These are phyloP conservation scores for Lentinula detonsa DNA, from an alignment of 768 basidiomycete genomes.

Conservation along the genomic window DNA sequence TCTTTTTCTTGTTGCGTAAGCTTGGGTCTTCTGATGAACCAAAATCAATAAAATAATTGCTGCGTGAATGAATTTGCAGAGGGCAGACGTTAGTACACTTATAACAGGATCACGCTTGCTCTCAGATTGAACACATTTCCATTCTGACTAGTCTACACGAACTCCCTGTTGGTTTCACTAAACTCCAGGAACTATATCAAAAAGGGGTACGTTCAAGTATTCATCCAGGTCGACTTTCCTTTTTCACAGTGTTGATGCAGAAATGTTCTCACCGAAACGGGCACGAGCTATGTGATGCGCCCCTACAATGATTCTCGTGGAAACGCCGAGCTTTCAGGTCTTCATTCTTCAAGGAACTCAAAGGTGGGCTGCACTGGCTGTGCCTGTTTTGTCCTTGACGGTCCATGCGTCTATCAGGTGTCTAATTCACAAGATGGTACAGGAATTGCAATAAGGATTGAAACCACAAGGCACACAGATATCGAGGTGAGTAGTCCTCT, in stretches of 20 bases:
- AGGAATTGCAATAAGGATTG: background rate
- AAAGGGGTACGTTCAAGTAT: background rate
- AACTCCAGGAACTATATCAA: slow-evolving; percentile 1
- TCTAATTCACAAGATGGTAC: background rate
- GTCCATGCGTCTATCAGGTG: background rate
- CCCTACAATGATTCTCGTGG: background rate
- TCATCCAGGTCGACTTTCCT: background rate
- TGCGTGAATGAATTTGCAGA: background rate
- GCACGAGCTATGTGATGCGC: background rate
- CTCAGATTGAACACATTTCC: background rate
- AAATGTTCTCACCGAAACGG: background rate
- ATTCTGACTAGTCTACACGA: slow-evolving; percentile 1
- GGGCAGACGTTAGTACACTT: background rate
- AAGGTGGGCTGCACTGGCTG: background rate
- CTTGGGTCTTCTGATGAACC: background rate
- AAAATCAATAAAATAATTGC: background rate
- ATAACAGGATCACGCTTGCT: background rate
- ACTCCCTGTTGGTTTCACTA: slow-evolving; percentile 1
- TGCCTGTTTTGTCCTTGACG: background rate
- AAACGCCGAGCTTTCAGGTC: background rate
- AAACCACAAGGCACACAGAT: background rate
- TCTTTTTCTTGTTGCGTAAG: slow-evolving; percentile 4
- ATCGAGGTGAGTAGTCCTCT: background rate
- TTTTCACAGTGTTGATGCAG: background rate
- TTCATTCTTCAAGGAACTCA: background rate